A percentile compares a stretch with the other conserved stretches of the same genome.
Evolutionary conservation across 2,329 filamentous ascomycete species (phyloP).

Genomic region (Ilyonectria robusta): DNA sequence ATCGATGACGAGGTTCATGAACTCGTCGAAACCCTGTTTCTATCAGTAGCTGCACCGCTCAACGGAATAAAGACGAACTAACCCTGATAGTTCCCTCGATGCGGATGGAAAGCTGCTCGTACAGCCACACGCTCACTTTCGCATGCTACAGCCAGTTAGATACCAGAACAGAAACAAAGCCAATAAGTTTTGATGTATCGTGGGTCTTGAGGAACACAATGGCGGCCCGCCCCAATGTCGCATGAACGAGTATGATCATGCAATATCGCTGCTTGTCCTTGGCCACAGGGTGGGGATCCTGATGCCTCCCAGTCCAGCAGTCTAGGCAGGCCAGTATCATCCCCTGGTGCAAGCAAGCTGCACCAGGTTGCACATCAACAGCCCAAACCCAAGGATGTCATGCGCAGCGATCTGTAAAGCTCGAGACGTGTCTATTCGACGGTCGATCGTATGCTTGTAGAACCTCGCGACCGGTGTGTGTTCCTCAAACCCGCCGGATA

Average conservation of each 20-base stretch:
- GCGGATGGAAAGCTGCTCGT: conserved; percentile 92
- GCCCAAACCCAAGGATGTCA: not conserved
- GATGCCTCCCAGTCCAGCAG: not conserved
- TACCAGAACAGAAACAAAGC: not conserved
- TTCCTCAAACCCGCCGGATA: conserved; percentile 37
- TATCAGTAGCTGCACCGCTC: conserved; percentile 13
- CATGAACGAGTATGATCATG: not conserved
- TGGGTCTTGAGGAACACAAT: conserved; percentile 13
- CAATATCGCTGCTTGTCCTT: not conserved
- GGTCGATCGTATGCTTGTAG: not conserved
- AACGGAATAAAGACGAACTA: conserved; percentile 51
- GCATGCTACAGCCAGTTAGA: conserved; percentile 69
- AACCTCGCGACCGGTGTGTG: conserved; percentile 17
- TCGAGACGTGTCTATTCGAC: not conserved
- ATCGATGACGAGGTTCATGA: conserved; percentile 98
- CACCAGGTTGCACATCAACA: no score
- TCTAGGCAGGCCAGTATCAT: no score
- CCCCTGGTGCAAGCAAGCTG: not conserved
- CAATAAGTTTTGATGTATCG: not conserved
- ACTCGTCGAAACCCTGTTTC: conserved; percentile 94
- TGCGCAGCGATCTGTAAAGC: not conserved
- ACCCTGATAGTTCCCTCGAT: conserved; percentile 98
- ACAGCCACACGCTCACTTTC: conserved; percentile 95
- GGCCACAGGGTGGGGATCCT: not conserved
- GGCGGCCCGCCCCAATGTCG: not conserved